These are phyloP conservation scores for Hsuehochloa calcarea DNA, from an alignment of 176 grass and related monocot species.

Conservation along the genomic window DNA sequence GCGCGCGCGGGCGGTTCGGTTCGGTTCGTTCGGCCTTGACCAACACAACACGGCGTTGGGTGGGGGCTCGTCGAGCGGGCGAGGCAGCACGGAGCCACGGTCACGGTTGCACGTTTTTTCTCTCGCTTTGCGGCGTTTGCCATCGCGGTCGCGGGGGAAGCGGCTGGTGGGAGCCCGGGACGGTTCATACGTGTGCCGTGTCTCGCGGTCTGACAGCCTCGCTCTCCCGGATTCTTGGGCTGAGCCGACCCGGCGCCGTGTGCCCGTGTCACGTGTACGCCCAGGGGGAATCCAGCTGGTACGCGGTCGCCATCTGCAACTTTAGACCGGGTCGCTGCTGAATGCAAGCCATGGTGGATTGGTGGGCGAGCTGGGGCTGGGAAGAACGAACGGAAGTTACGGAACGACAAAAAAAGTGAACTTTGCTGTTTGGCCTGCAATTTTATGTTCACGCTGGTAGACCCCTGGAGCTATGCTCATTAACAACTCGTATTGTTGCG, in stretches of 20 bases:
- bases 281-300: not conserved
- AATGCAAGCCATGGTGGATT: not conserved
- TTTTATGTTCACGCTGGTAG: too few relatives aligned
- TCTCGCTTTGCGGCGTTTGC: not conserved
- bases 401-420: not conserved
- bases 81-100: not conserved
- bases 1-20: too few relatives aligned
- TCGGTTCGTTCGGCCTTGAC: conserved; percentile 1
- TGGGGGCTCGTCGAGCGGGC: not conserved
- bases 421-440: not conserved
- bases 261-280: not conserved
- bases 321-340: conserved; percentile 36
- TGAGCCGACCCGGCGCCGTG: not conserved
- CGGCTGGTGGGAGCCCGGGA: not conserved
- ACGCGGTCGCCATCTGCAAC: conserved; percentile 4
- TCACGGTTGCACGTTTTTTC: conserved; percentile 27
- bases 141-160: not conserved
- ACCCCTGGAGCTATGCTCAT: too few relatives aligned
- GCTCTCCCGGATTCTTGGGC: conserved; percentile 8
- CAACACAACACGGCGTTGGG: not conserved
- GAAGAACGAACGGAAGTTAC: not conserved
- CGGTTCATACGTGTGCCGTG: conserved; percentile 24
- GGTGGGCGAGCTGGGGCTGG: not conserved
- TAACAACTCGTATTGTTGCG: too few relatives aligned
- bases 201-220: not conserved